Percentiles rank a stretch among this genome's conserved stretches.
Evolutionary conservation across 371 early-diverging fungal species (phyloP).

Genomic region (Coemansia sp.): DNA sequence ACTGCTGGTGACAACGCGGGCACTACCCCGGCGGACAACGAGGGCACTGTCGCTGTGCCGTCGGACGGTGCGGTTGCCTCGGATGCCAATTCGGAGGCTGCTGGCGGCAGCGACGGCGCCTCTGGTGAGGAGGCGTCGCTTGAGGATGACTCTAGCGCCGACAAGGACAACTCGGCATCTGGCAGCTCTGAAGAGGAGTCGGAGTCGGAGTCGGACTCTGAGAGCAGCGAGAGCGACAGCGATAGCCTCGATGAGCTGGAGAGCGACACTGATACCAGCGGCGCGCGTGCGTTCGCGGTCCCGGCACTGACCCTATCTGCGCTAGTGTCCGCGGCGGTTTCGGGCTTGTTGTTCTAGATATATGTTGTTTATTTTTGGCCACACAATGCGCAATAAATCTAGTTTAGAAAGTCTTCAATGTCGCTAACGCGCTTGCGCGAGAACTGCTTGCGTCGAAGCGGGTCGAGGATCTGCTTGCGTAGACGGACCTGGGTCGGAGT

Average conservation of each 20-base stretch:
- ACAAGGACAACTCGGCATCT: not conserved
- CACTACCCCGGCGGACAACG: not conserved
- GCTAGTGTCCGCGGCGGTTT: constrained; percentile 1
- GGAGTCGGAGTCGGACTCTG: constrained; percentile 1
- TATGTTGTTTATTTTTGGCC: too few species aligned
- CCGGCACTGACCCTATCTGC: not conserved
- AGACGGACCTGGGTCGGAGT: constrained; percentile 69
- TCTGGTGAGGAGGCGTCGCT: not conserved
- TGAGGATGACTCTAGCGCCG: not conserved
- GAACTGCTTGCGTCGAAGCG: constrained; percentile 60
- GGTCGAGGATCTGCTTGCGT: constrained; percentile 69
- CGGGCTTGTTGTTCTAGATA: constrained; percentile 3
- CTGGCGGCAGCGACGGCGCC: not conserved
- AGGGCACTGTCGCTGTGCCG: not conserved
- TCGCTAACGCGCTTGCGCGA: constrained; percentile 51
- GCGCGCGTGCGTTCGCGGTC: not conserved
- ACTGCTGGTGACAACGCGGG: not conserved
- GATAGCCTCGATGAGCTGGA: too few species aligned
- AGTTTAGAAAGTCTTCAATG: constrained; percentile 35
- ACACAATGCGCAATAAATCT: not conserved
- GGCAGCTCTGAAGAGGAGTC: constrained; percentile 4
- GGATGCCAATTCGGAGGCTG: not conserved
- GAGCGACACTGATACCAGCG: not conserved
- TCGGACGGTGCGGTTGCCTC: not conserved
- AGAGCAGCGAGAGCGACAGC: not conserved